These are phyloP conservation scores for Beauveria caledonica DNA, from an alignment of 2,329 filamentous ascomycete genomes.

Conservation along the genomic window DNA sequence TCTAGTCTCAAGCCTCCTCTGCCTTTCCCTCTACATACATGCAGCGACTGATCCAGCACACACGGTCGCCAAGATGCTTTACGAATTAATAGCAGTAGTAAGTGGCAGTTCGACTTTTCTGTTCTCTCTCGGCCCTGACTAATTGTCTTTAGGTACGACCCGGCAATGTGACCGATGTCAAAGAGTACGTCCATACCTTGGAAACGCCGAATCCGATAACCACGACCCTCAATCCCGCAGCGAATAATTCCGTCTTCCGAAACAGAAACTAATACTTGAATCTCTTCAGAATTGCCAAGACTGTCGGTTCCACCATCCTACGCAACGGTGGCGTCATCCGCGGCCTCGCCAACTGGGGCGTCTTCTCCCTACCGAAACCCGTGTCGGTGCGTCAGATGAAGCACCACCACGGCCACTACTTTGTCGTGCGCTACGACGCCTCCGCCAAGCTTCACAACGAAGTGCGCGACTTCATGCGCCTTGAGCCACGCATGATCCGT, in stretches of 20 bases:
- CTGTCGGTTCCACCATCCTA: slow-evolving; percentile 75
- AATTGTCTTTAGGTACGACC: slow-evolving; percentile 65
- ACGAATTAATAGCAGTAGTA: slow-evolving; percentile 95
- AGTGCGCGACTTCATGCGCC: slow-evolving; percentile 64
- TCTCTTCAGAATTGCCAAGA: slow-evolving; percentile 81
- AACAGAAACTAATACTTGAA: slow-evolving; percentile 12
- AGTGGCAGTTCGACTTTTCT: slow-evolving; percentile 26
- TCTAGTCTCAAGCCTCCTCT: slow-evolving; percentile 10
- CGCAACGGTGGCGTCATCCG: slow-evolving; percentile 80
- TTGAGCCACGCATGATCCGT: slow-evolving; percentile 87
- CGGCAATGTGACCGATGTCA: slow-evolving; percentile 82
- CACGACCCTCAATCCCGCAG: background rate
- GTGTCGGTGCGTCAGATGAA: slow-evolving; percentile 72
- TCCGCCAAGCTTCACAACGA: slow-evolving; percentile 64
- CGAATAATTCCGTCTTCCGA: background rate
- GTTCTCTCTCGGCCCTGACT: background rate
- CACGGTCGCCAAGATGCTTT: slow-evolving; percentile 63
- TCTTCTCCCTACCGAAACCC: slow-evolving; percentile 76
- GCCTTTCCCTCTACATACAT: background rate
- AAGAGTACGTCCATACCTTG: slow-evolving; percentile 62
- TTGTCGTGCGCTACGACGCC: slow-evolving; percentile 92
- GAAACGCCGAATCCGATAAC: background rate
- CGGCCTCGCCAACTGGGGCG: slow-evolving; percentile 90
- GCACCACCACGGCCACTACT: slow-evolving; percentile 87
- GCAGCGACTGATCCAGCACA: slow-evolving; percentile 15